These are phyloP conservation scores for Thecaphora thlaspeos DNA, from an alignment of 1,284 basidiomycete species.

Conservation along the genomic window DNA sequence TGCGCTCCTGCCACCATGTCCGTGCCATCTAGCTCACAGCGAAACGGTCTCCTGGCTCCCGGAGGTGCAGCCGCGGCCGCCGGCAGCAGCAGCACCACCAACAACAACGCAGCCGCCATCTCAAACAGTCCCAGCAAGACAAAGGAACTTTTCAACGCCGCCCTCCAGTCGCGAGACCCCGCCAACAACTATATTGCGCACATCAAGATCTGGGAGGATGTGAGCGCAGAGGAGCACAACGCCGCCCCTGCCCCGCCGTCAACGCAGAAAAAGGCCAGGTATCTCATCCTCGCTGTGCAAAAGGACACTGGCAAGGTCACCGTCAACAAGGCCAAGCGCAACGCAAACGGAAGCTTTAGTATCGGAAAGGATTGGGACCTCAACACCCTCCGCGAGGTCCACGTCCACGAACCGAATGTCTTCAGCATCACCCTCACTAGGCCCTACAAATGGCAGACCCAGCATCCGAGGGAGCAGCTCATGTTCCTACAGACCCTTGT, in stretches of 20 bases:
- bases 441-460: constrained; percentile 52
- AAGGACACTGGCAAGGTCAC: constrained; percentile 44
- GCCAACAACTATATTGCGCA: constrained; percentile 53
- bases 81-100: background rate
- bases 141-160: constrained; percentile 48
- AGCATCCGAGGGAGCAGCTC: constrained; percentile 43
- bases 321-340: constrained; percentile 85
- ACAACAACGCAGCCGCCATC: constrained; percentile 3
- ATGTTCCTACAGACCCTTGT: constrained; percentile 45
- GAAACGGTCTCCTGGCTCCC: constrained; percentile 1
- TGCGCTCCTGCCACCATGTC: constrained; percentile 17
- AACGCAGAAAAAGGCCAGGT: constrained; percentile 46
- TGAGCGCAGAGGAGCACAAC: constrained; percentile 17
- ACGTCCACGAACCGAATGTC: constrained; percentile 63
- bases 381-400: constrained; percentile 74
- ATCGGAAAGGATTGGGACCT: constrained; percentile 96
- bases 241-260: constrained; percentile 1
- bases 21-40: constrained; percentile 11
- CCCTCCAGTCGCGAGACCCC: constrained; percentile 42
- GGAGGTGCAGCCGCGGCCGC: too few species aligned
- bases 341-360: constrained; percentile 90
- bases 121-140: constrained; percentile 21
- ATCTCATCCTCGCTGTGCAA: constrained; percentile 49
- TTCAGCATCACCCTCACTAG: constrained; percentile 49
- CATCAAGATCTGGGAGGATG: constrained; percentile 53